phyloP scores from a whole-genome alignment of 257 asterid species.

The Primulina eburnea region DNA sequence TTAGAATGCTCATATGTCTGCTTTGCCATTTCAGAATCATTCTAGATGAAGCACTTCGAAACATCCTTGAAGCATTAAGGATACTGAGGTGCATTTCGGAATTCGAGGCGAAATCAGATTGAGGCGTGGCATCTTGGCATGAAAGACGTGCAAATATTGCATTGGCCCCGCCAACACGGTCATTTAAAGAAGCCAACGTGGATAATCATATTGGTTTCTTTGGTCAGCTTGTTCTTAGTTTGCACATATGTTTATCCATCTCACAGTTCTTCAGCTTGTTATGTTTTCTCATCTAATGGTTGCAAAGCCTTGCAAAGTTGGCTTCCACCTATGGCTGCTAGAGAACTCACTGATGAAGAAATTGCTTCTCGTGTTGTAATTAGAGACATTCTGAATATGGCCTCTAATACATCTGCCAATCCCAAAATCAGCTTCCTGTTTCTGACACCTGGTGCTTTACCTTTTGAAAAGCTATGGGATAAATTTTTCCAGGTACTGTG shows the following conservation, averaged over 20 bases:
- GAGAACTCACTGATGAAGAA: slow-evolving; percentile 87
- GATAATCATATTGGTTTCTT: slow-evolving; percentile 80
- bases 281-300: slow-evolving; percentile 71
- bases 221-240: slow-evolving; percentile 82
- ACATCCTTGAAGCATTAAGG: not conserved
- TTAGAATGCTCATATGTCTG: slow-evolving; percentile 1
- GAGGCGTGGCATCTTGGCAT: slow-evolving; percentile 80
- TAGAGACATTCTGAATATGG: slow-evolving; percentile 71
- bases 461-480: slow-evolving; percentile 97
- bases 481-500: slow-evolving; percentile 84
- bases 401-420: slow-evolving; percentile 37
- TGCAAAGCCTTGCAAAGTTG: slow-evolving; percentile 71
- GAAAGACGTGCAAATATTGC: slow-evolving; percentile 67
- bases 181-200: slow-evolving; percentile 89
- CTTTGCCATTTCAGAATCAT: slow-evolving; percentile 23
- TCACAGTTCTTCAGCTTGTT: slow-evolving; percentile 79
- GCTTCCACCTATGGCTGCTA: slow-evolving; percentile 78
- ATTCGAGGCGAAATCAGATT: slow-evolving; percentile 55
- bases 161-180: slow-evolving; percentile 68
- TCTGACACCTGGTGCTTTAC: slow-evolving; percentile 92
- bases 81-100: not conserved
- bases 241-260: slow-evolving; percentile 93
- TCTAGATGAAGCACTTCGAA: slow-evolving; percentile 17
- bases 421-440: slow-evolving; percentile 94
- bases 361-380: slow-evolving; percentile 82